These are phyloP conservation scores for Scortechinia acanthostroma DNA, from an alignment of 2,329 filamentous ascomycete species.

Conservation along the genomic window DNA sequence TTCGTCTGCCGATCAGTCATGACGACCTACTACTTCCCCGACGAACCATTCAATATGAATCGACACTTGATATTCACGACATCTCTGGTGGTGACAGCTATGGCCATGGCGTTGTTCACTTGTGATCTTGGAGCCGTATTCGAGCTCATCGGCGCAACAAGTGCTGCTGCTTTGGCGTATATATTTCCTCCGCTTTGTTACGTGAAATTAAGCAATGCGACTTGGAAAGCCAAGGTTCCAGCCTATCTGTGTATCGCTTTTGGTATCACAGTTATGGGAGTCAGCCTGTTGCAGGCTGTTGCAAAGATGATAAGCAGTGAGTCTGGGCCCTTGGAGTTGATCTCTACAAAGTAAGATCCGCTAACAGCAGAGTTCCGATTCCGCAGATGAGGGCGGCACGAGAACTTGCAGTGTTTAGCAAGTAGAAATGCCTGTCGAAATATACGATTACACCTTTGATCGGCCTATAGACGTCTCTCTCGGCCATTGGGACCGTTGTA, in stretches of 20 bases:
- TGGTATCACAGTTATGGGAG: slow-evolving; percentile 52
- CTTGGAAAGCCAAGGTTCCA: slow-evolving; percentile 42
- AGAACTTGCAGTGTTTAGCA: neutral
- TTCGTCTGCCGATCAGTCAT: slow-evolving; percentile 56
- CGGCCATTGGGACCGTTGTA: too few relatives aligned
- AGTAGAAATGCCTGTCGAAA: too few relatives aligned
- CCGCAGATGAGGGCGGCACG: neutral
- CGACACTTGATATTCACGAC: slow-evolving; percentile 62
- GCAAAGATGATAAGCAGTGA: slow-evolving; percentile 30
- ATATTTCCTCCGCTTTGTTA: slow-evolving; percentile 63
- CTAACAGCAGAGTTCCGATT: neutral
- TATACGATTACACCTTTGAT: too few relatives aligned
- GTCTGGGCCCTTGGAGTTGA: neutral
- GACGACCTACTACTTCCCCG: slow-evolving; percentile 43
- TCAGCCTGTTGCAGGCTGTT: slow-evolving; percentile 44
- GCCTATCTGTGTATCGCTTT: slow-evolving; percentile 45
- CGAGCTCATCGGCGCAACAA: slow-evolving; percentile 62
- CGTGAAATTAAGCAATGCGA: slow-evolving; percentile 53
- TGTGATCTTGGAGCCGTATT: slow-evolving; percentile 64
- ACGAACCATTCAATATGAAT: slow-evolving; percentile 51
- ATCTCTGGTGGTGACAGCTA: slow-evolving; percentile 47
- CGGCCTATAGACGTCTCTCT: too few relatives aligned
- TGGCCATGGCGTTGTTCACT: slow-evolving; percentile 50
- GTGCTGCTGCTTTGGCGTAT: slow-evolving; percentile 59
- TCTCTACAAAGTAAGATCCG: neutral